A percentile compares a stretch with the other conserved stretches of the same genome.
Evolutionary conservation across 108 stramenopile genomes (phyloP).

Genomic region (Nannochloropsis salina): DNA sequence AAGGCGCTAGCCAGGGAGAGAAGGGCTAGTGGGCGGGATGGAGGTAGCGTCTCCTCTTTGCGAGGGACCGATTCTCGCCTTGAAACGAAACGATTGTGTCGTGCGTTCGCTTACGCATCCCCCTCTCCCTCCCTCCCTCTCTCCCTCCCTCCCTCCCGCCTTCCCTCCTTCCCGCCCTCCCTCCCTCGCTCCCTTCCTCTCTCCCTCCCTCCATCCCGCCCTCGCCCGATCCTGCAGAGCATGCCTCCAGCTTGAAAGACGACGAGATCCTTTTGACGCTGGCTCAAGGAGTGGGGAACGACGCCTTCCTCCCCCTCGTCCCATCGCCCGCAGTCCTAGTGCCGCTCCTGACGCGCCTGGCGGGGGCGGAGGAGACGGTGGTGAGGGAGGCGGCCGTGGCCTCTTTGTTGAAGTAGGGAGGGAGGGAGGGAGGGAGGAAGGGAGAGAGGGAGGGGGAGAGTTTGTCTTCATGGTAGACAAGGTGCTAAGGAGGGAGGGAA

Average conservation of each 20-base stretch:
- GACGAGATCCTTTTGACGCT: conserved; percentile 10
- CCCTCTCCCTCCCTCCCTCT: too few species aligned
- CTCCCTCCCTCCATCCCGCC: too few species aligned
- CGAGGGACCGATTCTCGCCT: too few species aligned
- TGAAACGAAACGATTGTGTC: too few species aligned
- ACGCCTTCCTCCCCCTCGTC: not conserved
- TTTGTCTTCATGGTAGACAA: not conserved
- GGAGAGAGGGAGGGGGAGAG: not conserved
- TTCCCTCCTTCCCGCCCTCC: not conserved
- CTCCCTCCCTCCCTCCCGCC: too few species aligned
- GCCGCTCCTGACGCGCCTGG: not conserved
- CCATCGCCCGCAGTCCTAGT: not conserved
- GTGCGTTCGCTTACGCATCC: too few species aligned
- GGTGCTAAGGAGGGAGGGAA: too few species aligned
- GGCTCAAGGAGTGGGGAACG: not conserved
- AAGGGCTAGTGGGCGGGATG: not conserved
- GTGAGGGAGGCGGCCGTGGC: conserved; percentile 1
- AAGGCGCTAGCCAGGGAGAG: not conserved
- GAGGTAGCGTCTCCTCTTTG: too few species aligned
- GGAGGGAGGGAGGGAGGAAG: not conserved
- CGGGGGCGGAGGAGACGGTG: not conserved
- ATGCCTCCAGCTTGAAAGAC: not conserved
- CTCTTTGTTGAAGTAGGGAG: conserved; percentile 5
- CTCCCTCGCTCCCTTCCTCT: not conserved
- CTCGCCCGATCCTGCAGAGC: too few species aligned